Conservation (phyloP, 2,329 filamentous ascomycete genomes). For the Colletotrichum kahawae region DNA sequence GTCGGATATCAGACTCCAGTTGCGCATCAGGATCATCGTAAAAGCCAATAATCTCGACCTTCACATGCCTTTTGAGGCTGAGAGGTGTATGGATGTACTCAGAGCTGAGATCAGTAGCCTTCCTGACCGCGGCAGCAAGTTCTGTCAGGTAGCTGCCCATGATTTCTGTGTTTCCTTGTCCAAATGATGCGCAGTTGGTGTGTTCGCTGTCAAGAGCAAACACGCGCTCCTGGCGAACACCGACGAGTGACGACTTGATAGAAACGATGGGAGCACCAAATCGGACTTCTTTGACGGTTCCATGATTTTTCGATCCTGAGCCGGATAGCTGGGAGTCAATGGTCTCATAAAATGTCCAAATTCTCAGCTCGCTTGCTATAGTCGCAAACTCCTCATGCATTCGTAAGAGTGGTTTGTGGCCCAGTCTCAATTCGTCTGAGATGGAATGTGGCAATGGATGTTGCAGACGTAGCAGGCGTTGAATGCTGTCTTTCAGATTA, state of each 20-base stretch:
- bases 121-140: constrained; percentile 38
- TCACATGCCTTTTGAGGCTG: constrained; percentile 56
- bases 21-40: constrained; percentile 57
- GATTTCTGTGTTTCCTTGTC: constrained; percentile 52
- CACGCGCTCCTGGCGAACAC: constrained; percentile 55
- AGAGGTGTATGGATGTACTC: constrained; percentile 47
- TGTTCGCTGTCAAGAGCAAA: constrained; percentile 61
- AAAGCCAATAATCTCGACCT: constrained; percentile 64
- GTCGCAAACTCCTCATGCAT: constrained; percentile 61
- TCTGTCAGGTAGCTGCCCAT: constrained; percentile 38
- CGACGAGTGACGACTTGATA: constrained; percentile 58
- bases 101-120: constrained; percentile 40
- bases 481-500: constrained; percentile 59
- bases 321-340: constrained; percentile 62
- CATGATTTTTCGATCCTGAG: constrained; percentile 35
- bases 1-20: constrained; percentile 44
- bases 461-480: constrained; percentile 55
- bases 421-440: constrained; percentile 54
- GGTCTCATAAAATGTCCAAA: constrained; percentile 70
- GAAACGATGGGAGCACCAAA: constrained; percentile 66
- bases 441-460: constrained; percentile 55
- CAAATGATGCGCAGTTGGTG: constrained; percentile 60
- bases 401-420: constrained; percentile 51
- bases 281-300: constrained; percentile 49
- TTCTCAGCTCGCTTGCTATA: constrained; percentile 60